Evolutionary conservation across 2,329 filamentous ascomycete genomes (phyloP).

Genomic region (Fusarium mexicanum): DNA sequence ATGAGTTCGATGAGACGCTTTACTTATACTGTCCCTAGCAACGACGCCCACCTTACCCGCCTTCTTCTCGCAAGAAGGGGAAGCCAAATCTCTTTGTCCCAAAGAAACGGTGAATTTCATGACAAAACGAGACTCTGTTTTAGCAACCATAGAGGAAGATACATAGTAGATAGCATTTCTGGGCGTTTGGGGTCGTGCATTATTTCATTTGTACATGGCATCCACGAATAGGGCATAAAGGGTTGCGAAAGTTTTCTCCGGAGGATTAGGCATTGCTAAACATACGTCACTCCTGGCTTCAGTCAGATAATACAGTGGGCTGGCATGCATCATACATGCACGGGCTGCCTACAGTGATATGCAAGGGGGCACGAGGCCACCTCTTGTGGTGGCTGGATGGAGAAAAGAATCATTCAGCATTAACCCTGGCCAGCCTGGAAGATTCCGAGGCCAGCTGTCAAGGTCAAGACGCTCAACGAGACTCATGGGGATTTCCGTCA

Average conservation of each 20-base stretch:
- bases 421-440: not conserved
- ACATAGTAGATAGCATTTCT: conserved; percentile 20
- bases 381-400: conserved; percentile 1
- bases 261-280: not conserved
- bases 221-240: not conserved
- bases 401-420: not conserved
- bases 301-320: not conserved
- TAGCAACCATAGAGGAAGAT: conserved; percentile 17
- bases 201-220: conserved; percentile 2
- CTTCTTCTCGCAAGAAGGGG: conserved; percentile 50
- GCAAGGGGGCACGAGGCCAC: conserved; percentile 20
- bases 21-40: conserved; percentile 32
- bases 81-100: conserved; percentile 58
- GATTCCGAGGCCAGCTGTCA: not conserved
- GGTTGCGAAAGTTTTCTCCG: not conserved
- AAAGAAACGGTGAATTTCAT: conserved; percentile 46
- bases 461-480: not conserved
- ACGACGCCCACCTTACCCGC: conserved; percentile 35
- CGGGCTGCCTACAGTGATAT: conserved; percentile 5
- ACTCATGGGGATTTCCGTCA: not conserved
- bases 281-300: not conserved
- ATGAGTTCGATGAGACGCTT: not conserved
- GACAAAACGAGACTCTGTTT: conserved; percentile 10
- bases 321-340: not conserved
- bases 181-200: conserved; percentile 33